phyloP scores from a whole-genome alignment of 768 basidiomycete genomes.

The Boletus rex-veris region DNA sequence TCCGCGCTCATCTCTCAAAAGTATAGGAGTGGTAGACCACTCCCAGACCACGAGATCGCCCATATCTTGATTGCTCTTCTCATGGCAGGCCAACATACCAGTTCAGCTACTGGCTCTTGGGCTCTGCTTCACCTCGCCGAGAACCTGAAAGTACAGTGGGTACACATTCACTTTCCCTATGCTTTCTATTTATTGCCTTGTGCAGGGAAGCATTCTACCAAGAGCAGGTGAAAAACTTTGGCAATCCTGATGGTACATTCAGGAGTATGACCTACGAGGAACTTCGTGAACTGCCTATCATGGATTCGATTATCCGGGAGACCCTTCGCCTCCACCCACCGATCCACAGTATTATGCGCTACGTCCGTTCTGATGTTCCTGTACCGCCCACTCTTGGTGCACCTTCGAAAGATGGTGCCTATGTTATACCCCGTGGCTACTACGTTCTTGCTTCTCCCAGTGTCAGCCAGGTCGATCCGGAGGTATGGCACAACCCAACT shows the following conservation, averaged over 20 bases:
- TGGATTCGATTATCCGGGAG: conserved; percentile 91
- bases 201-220: conserved; percentile 76
- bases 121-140: conserved; percentile 81
- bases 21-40: conserved; percentile 75
- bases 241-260: conserved; percentile 75
- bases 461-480: conserved; percentile 82
- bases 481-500: conserved; percentile 69
- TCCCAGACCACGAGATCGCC: conserved; percentile 89
- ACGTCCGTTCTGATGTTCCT: conserved; percentile 80
- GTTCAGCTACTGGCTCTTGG: conserved; percentile 92
- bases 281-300: conserved; percentile 73
- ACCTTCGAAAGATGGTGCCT: conserved; percentile 67
- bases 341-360: conserved; percentile 93
- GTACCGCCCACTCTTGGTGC: conserved; percentile 80
- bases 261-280: conserved; percentile 83
- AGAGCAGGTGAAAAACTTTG: conserved; percentile 84
- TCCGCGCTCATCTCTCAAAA: conserved; percentile 76
- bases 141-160: conserved; percentile 70
- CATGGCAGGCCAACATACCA: conserved; percentile 99
- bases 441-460: conserved; percentile 87
- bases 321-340: conserved; percentile 92
- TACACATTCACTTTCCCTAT: conserved; percentile 8
- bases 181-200: not conserved
- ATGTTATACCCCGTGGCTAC: conserved; percentile 87
- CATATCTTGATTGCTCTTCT: conserved; percentile 98